Percentiles rank a stretch among this genome's conserved stretches.
Conservation (phyloP, 805 yeast genomes). For the Candida verbasci region DNA sequence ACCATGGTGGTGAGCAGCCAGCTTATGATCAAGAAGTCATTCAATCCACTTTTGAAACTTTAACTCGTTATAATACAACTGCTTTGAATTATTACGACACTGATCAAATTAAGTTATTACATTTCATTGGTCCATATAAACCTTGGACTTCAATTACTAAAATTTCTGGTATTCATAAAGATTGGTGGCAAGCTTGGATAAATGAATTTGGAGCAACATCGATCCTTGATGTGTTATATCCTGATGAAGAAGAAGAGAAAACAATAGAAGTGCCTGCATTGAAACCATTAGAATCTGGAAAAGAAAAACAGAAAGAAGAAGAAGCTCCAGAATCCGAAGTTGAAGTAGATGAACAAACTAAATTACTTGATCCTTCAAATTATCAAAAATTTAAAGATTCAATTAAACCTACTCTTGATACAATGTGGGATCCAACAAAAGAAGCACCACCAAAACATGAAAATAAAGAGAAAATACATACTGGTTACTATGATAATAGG, state of each 20-base stretch:
- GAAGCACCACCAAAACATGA: constrained; percentile 37
- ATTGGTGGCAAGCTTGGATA: constrained; percentile 40
- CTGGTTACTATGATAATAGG: not conserved
- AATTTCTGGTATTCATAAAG: constrained; percentile 16
- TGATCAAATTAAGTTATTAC: constrained; percentile 47
- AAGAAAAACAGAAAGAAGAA: constrained; percentile 8
- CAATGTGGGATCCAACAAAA: constrained; percentile 42
- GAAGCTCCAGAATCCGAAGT: not conserved
- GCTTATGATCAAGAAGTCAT: too few relatives aligned
- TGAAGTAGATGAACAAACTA: constrained; percentile 12
- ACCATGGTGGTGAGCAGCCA: too few relatives aligned
- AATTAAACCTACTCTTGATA: constrained; percentile 14
- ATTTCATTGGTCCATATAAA: constrained; percentile 62
- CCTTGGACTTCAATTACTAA: constrained; percentile 43
- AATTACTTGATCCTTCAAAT: constrained; percentile 27
- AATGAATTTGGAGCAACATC: constrained; percentile 23
- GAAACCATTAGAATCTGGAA: not conserved
- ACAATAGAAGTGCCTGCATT: not conserved
- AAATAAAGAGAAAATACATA: not conserved
- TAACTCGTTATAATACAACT: constrained; percentile 15
- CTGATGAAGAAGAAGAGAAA: constrained; percentile 4
- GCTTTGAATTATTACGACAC: constrained; percentile 15
- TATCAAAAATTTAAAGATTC: constrained; percentile 19
- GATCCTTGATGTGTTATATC: constrained; percentile 16
- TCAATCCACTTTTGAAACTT: constrained; percentile 9